Conservation (phyloP, 1,139 yeast genomes). For the Pichia sp. region DNA sequence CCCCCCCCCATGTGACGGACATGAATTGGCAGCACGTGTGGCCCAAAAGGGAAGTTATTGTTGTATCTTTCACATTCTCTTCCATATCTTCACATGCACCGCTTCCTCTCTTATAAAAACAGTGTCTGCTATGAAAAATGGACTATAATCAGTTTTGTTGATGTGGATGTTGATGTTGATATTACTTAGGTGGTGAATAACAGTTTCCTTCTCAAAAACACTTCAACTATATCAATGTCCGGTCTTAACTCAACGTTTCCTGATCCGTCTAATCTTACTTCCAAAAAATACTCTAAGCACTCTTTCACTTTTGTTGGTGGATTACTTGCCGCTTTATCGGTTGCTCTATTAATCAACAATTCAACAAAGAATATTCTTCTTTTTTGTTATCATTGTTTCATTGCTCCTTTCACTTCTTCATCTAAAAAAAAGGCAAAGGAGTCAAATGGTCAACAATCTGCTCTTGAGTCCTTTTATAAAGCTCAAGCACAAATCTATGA, state of each 20-base stretch:
- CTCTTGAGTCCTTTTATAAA: conserved; percentile 65
- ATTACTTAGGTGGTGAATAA: neutral
- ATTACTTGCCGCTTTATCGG: neutral
- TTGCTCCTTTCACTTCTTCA: conserved; percentile 55
- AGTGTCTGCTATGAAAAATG: neutral
- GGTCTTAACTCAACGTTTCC: neutral
- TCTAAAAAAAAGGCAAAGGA: conserved; percentile 35
- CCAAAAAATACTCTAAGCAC: conserved; percentile 1
- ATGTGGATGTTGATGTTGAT: no score
- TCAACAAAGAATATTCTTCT: conserved; percentile 20
- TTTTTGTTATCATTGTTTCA: conserved; percentile 49
- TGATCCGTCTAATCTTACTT: neutral
- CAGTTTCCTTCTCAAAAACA: neutral
- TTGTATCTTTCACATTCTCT: neutral
- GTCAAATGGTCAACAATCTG: conserved; percentile 50
- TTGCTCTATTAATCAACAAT: conserved; percentile 9
- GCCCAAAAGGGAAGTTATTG: neutral
- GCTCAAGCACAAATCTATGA: conserved; percentile 75
- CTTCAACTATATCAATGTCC: neutral
- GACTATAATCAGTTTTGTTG: no score
- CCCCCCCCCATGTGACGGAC: neutral
- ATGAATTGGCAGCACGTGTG: neutral
- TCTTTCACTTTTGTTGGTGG: conserved; percentile 2
- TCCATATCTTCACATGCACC: neutral
- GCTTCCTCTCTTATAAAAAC: neutral